These are phyloP conservation scores for Hamigera avellanea DNA, from an alignment of 495 filamentous ascomycete species.

Conservation along the genomic window DNA sequence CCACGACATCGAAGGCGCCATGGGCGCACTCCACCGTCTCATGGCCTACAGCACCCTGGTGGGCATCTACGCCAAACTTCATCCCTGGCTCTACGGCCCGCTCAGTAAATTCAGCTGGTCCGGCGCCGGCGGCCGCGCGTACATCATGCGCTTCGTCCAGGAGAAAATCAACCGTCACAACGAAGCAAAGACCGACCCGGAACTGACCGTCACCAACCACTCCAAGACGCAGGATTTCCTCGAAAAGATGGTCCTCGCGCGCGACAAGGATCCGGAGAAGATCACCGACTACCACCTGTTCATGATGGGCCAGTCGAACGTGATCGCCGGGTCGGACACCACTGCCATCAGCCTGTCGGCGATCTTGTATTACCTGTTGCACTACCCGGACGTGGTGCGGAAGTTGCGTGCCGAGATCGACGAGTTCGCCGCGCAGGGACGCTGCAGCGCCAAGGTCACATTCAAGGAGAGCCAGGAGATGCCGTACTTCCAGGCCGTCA, in stretches of 20 bases:
- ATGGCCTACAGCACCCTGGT: constrained; percentile 46
- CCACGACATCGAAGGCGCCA: constrained; percentile 51
- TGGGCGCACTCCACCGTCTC: constrained; percentile 39
- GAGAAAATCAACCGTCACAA: constrained; percentile 25
- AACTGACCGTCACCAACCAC: constrained; percentile 2
- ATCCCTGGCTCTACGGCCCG: constrained; percentile 29
- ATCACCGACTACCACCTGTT: constrained; percentile 38
- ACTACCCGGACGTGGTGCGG: constrained; percentile 19
- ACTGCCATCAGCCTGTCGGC: constrained; percentile 38
- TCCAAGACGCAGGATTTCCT: constrained; percentile 34
- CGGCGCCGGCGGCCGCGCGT: constrained; percentile 27
- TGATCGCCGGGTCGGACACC: constrained; percentile 45
- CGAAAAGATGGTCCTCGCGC: constrained; percentile 43
- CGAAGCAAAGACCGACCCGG: constrained; percentile 3
- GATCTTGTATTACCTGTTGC: constrained; percentile 40
- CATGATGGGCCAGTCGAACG: constrained; percentile 38
- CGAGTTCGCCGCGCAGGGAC: too few species aligned
- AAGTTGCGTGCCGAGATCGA: constrained; percentile 37
- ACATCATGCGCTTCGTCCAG: constrained; percentile 31
- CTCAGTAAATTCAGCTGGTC: constrained; percentile 29
- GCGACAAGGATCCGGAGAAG: constrained; percentile 45
- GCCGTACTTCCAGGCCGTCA: constrained; percentile 35
- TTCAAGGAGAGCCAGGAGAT: constrained; percentile 41
- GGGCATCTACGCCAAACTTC: constrained; percentile 35
- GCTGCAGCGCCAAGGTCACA: constrained; percentile 17